Base-by-base conservation (phyloP, 139 green algal species). In the Micromonas pusilla region DNA sequence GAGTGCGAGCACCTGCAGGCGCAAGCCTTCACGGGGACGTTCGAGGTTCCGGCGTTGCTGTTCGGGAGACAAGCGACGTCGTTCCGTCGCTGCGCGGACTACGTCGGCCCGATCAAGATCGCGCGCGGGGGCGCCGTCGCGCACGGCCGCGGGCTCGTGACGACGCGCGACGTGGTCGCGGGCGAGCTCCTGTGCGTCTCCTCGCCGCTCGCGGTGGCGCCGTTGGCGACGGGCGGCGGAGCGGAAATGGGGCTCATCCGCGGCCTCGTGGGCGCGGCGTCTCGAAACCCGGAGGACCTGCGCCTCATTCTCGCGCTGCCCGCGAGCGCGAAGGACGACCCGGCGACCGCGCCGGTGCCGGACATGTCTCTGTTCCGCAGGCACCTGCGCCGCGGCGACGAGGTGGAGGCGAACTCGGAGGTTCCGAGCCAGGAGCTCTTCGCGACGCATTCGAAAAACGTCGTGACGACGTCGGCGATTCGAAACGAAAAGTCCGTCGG, bases 31-130 rank as follows among this genome's bases (percentile, higher is more conserved):
- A 16, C 65, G 65, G 65, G 65, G 3, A 45, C 13, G 3, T 72
- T 52, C 30, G 28, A 72, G 23, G 3, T 72, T 2, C 26, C 26
- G 2, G 4, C 65, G 65, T 16, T 72, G 4, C 33, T 52, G 13
- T 39, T 72, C 28, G 33, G 33, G n/a, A 25, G 65, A 32, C n/a
- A 26, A 26, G 28, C 13, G 26, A 33, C 65, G 65, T 52, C 26
- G 13, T 72, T 72, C 13, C 65, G 65, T 26, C 65, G 65, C 4
- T 72, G 65, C 65, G 65, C 65, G 3, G 65, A 72, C 30, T 72
- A 72, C 65, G 30, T 72, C 30, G 65, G 65, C 3, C 28, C 65
- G 32, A 26, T 72, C 28, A 38, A 72, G 65, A 39, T 72, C 13
- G 45, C 16, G 9, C 9, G 45, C 9, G n/a, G 13, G 2, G 2